A percentile compares a stretch with the other conserved stretches of the same genome.
Evolutionary conservation across 345 rosid genomes (phyloP).

Genomic region (Erysimum cheiranthoides): DNA sequence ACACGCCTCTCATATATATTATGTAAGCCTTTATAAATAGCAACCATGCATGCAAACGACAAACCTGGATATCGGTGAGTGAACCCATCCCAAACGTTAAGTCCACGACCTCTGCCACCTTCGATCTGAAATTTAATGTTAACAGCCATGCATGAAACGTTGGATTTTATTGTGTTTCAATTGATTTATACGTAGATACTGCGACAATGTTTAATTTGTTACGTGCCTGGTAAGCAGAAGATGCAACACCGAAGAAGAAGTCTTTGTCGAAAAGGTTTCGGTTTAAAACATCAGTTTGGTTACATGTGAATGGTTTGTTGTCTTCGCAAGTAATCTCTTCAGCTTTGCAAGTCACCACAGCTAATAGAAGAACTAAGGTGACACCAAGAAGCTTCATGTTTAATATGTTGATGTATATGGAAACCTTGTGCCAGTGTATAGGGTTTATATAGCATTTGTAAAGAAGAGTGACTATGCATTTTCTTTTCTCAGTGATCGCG

Average conservation of each 20-base stretch:
- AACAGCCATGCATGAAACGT: constrained; percentile 18
- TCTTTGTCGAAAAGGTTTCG: constrained; percentile 8
- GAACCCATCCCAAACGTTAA: constrained; percentile 56
- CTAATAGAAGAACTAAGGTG: constrained; percentile 16
- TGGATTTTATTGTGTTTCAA: neutral
- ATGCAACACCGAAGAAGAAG: constrained; percentile 41
- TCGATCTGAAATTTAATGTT: constrained; percentile 47
- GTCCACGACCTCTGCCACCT: constrained; percentile 48
- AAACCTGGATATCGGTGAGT: constrained; percentile 54
- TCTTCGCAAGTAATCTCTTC: constrained; percentile 32
- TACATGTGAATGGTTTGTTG: constrained; percentile 28
- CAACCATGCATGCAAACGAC: constrained; percentile 1
- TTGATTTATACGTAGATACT: neutral
- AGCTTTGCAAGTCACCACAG: constrained; percentile 16
- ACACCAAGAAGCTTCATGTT: constrained; percentile 32
- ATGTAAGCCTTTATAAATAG: neutral
- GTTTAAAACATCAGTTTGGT: constrained; percentile 14
- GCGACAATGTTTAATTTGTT: neutral
- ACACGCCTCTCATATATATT: neutral
- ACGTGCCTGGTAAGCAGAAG: constrained; percentile 46
- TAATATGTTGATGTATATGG: constrained; percentile 8
- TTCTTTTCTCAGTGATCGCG: neutral
- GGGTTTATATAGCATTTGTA: constrained; percentile 41
- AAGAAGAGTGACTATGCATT: neutral
- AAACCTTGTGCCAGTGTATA: constrained; percentile 12